A percentile compares a stretch with the other conserved stretches of the same genome.
Conservation (phyloP, 345 rosid species). For the Populus simonii region DNA sequence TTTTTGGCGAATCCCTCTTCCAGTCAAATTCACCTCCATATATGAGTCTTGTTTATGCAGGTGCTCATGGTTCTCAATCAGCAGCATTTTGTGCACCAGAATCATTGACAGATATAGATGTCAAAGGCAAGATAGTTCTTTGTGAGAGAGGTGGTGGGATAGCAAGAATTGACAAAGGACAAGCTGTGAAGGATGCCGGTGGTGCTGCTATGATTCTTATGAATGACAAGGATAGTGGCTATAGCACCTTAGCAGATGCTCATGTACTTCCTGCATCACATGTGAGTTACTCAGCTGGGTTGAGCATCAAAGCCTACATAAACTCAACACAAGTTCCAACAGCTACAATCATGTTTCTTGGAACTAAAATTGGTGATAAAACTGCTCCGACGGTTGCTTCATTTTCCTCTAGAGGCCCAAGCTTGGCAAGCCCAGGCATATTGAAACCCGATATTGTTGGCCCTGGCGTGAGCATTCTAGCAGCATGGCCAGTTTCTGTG, state of each 20-base stretch:
- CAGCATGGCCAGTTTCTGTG: constrained; percentile 7
- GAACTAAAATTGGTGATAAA: constrained; percentile 4
- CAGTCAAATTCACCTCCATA: not conserved
- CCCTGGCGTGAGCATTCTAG: constrained; percentile 21
- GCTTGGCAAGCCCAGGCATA: constrained; percentile 21
- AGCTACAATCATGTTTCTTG: constrained; percentile 4
- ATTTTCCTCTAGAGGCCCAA: constrained; percentile 17
- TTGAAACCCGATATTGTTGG: constrained; percentile 26
- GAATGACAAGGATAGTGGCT: constrained; percentile 2
- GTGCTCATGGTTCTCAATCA: not conserved
- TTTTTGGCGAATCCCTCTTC: constrained; percentile 9
- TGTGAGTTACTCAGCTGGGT: not conserved
- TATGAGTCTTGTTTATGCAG: constrained; percentile 3
- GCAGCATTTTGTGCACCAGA: not conserved
- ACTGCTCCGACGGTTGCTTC: constrained; percentile 2
- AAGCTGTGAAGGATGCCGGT: constrained; percentile 9
- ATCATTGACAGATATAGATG: not conserved
- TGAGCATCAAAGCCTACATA: constrained; percentile 10
- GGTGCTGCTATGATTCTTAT: constrained; percentile 17
- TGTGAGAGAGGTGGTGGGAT: constrained; percentile 1
- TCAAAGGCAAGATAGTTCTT: constrained; percentile 12
- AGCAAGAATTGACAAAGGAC: constrained; percentile 8
- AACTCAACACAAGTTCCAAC: not conserved
- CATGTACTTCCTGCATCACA: constrained; percentile 14
- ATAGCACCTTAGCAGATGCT: constrained; percentile 5